phyloP scores from a whole-genome alignment of 1,284 basidiomycete species.

The Trametes polyzona region DNA sequence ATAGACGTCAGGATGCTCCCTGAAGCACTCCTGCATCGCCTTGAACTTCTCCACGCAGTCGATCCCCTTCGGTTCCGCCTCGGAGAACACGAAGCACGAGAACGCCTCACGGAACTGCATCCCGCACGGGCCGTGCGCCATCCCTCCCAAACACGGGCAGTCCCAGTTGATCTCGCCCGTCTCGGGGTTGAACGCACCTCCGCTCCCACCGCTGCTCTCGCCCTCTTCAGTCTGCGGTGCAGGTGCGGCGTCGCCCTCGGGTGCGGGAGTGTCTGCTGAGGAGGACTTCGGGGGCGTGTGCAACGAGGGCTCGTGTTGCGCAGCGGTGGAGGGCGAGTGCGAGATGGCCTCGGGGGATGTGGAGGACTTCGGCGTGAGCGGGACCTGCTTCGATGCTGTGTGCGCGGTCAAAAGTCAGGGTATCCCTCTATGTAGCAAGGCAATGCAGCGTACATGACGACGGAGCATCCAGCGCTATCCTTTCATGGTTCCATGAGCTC shows the following conservation, averaged over 20 bases:
- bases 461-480: constrained; percentile 45
- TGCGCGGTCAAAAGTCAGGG: not conserved
- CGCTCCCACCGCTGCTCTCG: constrained; percentile 40
- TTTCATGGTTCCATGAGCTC: constrained; percentile 42
- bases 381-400: constrained; percentile 25
- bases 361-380: constrained; percentile 18
- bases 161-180: constrained; percentile 99
- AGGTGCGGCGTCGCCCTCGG: constrained; percentile 7
- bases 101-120: constrained; percentile 95
- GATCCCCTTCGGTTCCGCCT: constrained; percentile 96
- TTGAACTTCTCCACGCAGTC: constrained; percentile 99
- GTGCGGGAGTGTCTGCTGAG: constrained; percentile 13
- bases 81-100: constrained; percentile 95
- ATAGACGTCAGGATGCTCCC: constrained; percentile 94
- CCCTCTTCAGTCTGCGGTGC: constrained; percentile 36
- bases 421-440: not conserved
- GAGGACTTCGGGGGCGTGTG: not conserved
- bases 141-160: constrained; percentile 96
- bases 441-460: constrained; percentile 18
- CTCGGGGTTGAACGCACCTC: constrained; percentile 81
- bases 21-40: constrained; percentile 98
- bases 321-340: constrained; percentile 10
- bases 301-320: constrained; percentile 20
- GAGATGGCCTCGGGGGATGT: constrained; percentile 19
- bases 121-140: constrained; percentile 98